These are phyloP conservation scores for Phyllosticta citribraziliensis DNA, from an alignment of 2,329 filamentous ascomycete genomes.

Conservation along the genomic window DNA sequence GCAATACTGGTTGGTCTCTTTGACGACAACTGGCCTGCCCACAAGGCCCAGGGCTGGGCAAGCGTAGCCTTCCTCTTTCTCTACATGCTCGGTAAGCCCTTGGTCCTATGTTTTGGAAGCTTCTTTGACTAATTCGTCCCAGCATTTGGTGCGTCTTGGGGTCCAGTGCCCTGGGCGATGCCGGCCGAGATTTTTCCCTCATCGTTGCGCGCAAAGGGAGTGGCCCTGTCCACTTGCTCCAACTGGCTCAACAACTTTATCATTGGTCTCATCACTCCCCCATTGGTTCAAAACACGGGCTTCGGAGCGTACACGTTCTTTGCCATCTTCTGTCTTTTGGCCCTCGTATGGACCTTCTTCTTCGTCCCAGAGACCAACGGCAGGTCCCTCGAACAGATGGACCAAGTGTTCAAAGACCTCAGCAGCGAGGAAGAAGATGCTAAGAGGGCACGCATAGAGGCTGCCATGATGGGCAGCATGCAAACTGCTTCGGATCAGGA, in stretches of 20 bases:
- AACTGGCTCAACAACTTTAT: slow-evolving; percentile 59
- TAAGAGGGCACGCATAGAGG: slow-evolving; percentile 22
- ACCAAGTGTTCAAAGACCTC: slow-evolving; percentile 26
- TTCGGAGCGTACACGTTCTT: slow-evolving; percentile 35
- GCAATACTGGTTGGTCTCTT: slow-evolving; percentile 46
- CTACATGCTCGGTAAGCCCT: slow-evolving; percentile 41
- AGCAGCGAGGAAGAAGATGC: slow-evolving; percentile 25
- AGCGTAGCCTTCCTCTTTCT: slow-evolving; percentile 51
- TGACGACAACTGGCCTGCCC: slow-evolving; percentile 40
- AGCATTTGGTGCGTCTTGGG: slow-evolving; percentile 52
- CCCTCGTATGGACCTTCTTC: slow-evolving; percentile 27
- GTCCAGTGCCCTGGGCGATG: slow-evolving; percentile 41
- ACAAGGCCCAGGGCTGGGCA: slow-evolving; percentile 44
- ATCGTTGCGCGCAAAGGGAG: slow-evolving; percentile 53
- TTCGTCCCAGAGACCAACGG: slow-evolving; percentile 27
- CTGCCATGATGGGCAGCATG: slow-evolving; percentile 12
- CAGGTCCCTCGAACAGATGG: slow-evolving; percentile 27
- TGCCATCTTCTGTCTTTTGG: slow-evolving; percentile 26
- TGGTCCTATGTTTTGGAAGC: neutral
- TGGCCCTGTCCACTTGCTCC: slow-evolving; percentile 52
- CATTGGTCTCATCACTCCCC: slow-evolving; percentile 56
- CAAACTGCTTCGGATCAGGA: neutral
- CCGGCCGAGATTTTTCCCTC: slow-evolving; percentile 54
- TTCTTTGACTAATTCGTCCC: neutral
- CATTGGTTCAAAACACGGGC: slow-evolving; percentile 49